Evolutionary conservation across 768 basidiomycete species (phyloP), one percentile per base, ranked within the genome.

Genomic region (Calocybe indica): DNA sequence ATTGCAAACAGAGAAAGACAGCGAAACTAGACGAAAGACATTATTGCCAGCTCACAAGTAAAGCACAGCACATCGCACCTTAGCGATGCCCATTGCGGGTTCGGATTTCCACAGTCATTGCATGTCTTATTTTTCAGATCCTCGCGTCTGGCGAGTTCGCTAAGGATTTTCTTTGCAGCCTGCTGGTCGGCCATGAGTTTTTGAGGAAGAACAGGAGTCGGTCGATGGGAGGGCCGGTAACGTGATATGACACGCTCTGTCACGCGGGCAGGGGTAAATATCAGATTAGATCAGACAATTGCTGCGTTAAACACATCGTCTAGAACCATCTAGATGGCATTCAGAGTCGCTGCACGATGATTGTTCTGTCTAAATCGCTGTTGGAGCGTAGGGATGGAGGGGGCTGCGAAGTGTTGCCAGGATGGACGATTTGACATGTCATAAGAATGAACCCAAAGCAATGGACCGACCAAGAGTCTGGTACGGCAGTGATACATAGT

Each of bases 51-150:
- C 33, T 34, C 22, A 42, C 6, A 48, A 41, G 37, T 46, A 41
- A 39, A 5, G 34, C 49, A 32, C 41, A 39, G 32, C 45, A 29
- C 10, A 30, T 51, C 67, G 50, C 55, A 87, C 87, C 86, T 80
- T 53, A 90, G 65, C 22, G 83, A 84, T n/a, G 91, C 90, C 93
- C 93, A 97, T 62, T 95, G 93, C 0, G 93, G 93, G 59, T 91
- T 89, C n/a, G 88, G 92, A 51, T 87, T 92, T 7, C 69, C 65
- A 58, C 92, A 96, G 62, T 95, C 92, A 10, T 78, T 75, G 62
- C 92, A 96, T 37, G 70, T 54, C 67, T 82, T 85, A 71, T 96
- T 94, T 31, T 73, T 72, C 52, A 88, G 72, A 49, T 81, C 84
- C 38, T 84, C 82, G 40, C 79, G 78, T 52, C 79, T 83, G 60